Base-by-base conservation (phyloP, 1,284 basidiomycete species). In the Cryptococcus depauperatus region DNA sequence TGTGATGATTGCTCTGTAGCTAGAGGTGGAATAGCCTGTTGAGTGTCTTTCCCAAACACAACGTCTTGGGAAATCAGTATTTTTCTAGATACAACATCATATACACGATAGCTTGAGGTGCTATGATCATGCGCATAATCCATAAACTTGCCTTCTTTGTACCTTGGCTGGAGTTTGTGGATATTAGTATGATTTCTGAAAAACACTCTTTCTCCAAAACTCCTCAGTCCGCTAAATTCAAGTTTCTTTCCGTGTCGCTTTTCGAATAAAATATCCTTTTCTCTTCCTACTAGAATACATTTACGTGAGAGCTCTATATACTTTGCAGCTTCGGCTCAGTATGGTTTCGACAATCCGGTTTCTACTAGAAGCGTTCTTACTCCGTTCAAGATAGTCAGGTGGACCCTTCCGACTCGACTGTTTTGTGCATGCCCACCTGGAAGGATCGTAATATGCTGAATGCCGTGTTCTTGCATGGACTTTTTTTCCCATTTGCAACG, bases 141-240 rank as follows among this genome's bases (percentile, higher is more conserved):
- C 41, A 54, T 28, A 27, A 50, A 41, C 5, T 41, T 21, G 8
- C 44, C 55, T 35, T 35, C 25, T 13, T 19, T 22, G 18, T 50
- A 47, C n/a, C 43, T 33, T 14, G 47, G 43, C n/a, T 46, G 21
- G 11, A 50, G 42, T 41, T 54, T 52, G 45, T 45, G 38, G 19
- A 39, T 41, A 16, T 48, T 38, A 25, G 19, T 41, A 23, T 55
- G 41, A 18, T 52, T 44, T 3, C 53, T 42, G 35, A 46, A 47
- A 23, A 38, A 55, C 11, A 49, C 33, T 26, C 21, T 34, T 30
- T 34, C 35, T 16, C 52, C 52, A 41, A 57, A 57, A 5, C 50
- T 29, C 3, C 43, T 47, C 1, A 57, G 41, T 23, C 48, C 49
- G 14, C 35, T 33, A 14, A 46, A 30, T 19, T 22, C 30, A 13